A percentile compares a stretch with the other conserved stretches of the same genome.
These are phyloP conservation scores for Saturnispora bothae DNA, from an alignment of 805 yeast species.

Conservation along the genomic window DNA sequence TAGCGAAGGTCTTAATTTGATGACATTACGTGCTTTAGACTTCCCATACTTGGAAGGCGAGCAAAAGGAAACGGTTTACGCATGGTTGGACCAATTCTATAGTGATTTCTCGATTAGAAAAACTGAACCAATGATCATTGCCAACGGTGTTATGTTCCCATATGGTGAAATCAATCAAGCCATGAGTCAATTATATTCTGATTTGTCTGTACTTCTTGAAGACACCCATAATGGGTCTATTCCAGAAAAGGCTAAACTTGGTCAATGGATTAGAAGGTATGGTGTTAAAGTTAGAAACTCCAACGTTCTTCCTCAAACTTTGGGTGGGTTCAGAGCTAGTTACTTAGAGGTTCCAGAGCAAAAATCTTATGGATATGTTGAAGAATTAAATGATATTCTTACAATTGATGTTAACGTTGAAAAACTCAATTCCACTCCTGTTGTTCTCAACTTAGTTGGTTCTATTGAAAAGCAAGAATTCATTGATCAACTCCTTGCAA, in stretches of 20 bases:
- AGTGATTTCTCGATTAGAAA: constrained; percentile 12
- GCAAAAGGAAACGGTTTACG: constrained; percentile 1
- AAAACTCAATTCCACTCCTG: constrained; percentile 4
- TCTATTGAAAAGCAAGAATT: constrained; percentile 34
- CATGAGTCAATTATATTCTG: constrained; percentile 46
- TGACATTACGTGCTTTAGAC: constrained; percentile 10
- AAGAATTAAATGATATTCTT: background rate
- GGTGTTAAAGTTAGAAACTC: constrained; percentile 38
- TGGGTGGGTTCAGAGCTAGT: constrained; percentile 15
- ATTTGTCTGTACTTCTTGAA: constrained; percentile 30
- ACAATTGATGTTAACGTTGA: background rate
- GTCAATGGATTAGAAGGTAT: constrained; percentile 32
- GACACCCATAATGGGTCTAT: constrained; percentile 23
- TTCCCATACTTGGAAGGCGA: constrained; percentile 9
- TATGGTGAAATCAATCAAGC: constrained; percentile 39
- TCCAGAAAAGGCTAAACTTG: constrained; percentile 22
- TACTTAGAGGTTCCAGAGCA: constrained; percentile 4
- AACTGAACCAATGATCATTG: constrained; percentile 41
- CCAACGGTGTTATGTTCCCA: constrained; percentile 61
- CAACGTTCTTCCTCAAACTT: constrained; percentile 39
- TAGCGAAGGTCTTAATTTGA: constrained; percentile 8
- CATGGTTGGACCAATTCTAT: constrained; percentile 4
- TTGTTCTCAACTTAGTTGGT: constrained; percentile 46
- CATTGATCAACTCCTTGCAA: constrained; percentile 34
- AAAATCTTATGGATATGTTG: background rate